Evolutionary conservation across 495 filamentous ascomycete species (phyloP).

Genomic region (Halenospora varia): DNA sequence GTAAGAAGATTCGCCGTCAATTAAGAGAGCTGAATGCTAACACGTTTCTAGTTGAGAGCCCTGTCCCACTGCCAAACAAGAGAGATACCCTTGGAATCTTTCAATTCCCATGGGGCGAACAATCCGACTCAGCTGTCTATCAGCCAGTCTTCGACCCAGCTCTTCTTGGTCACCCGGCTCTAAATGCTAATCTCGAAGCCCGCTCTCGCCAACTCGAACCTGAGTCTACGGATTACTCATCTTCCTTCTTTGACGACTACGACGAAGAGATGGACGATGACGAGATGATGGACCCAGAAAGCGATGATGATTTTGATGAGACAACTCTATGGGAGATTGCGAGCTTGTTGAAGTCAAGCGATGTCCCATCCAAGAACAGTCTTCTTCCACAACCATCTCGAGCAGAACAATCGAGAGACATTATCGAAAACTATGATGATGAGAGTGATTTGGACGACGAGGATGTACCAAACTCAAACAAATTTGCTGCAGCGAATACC

Average conservation of each 20-base stretch:
- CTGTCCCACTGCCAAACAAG: conserved; percentile 46
- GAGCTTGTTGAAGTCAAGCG: conserved; percentile 42
- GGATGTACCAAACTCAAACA: background rate
- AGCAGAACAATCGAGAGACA: background rate
- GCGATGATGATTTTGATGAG: conserved; percentile 51
- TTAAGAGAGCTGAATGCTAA: background rate
- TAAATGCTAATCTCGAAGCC: conserved; percentile 28
- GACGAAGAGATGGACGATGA: conserved; percentile 46
- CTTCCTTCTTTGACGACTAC: conserved; percentile 36
- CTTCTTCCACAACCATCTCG: conserved; percentile 24
- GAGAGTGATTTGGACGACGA: conserved; percentile 5
- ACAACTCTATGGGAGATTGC: conserved; percentile 55
- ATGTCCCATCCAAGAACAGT: conserved; percentile 42
- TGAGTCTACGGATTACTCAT: conserved; percentile 31
- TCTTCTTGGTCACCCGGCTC: conserved; percentile 8
- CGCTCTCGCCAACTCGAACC: conserved; percentile 32
- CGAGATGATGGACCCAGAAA: conserved; percentile 29
- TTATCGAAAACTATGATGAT: conserved; percentile 19
- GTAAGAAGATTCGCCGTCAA: conserved; percentile 7
- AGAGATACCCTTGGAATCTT: conserved; percentile 50
- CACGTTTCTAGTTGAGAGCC: conserved; percentile 38
- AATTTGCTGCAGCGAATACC: background rate
- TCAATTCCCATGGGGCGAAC: conserved; percentile 55
- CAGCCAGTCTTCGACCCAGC: conserved; percentile 22
- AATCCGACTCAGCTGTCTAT: conserved; percentile 41